Evolutionary conservation across 176 grass and related monocot species (phyloP), one percentile per base, ranked within the genome.

Genomic region (Oryza meyeriana): DNA sequence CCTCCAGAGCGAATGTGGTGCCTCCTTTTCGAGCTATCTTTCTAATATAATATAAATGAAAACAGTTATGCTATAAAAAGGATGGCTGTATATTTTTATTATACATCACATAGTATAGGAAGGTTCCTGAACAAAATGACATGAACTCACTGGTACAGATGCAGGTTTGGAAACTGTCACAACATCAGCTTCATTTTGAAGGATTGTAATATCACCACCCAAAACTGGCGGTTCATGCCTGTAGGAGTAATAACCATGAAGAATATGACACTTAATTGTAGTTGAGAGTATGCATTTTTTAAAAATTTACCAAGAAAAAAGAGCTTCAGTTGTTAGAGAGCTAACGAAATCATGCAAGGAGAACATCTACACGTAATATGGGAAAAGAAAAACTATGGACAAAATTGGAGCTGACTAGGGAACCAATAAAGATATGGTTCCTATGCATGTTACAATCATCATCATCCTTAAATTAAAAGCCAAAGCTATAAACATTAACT

Each of bases 161-260:
- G 92, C 95, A 63, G 92, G 92, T 81, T 98, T 98, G 76, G 82
- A 95, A 79, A 98, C 85, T 44, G 92, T 98, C 82, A 98, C 72
- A 25, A 98, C 85, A 75, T 98, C 95, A 91, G 26, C 28, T 88
- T 93, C 93, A 82, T 98, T 91, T 75, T 95, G 72, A 73, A 98
- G 84, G 77, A 98, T 86, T 87, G 69, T 31, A 77, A 98, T 92
- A 84, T 92, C 78, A 55, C 78, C 92, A 83, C 75, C 92, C 59
- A 95, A 86, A 64, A 93, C 92, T 58, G 95, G 95, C 4, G 95
- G 95, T 61, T 98, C 95, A 67, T 98, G 95, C 76, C 95, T 98
- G 84, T 63, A 82, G 90, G 38, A 79, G 74, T 59, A 66, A 86
- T 8, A 59, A 73, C 22, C 27, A 72, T 89, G 26, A 85, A 71